phyloP scores from a whole-genome alignment of 75 land plant genomes.

The Pinus albicaulis region DNA sequence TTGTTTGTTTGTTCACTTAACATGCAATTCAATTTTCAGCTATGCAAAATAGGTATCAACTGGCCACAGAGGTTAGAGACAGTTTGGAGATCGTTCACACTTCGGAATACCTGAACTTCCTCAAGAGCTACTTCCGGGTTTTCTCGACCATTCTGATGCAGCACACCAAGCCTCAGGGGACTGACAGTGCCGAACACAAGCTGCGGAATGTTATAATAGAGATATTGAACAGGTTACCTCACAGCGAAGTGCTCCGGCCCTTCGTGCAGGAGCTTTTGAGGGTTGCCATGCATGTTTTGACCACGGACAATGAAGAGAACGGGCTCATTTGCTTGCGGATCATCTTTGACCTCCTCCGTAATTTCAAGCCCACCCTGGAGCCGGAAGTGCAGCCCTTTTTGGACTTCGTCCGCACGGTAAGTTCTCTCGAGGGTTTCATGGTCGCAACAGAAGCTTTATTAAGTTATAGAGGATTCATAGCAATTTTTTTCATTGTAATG shows the following conservation, averaged over 20 bases:
- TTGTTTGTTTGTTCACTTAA: conserved; percentile 7
- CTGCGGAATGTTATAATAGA: conserved; percentile 89
- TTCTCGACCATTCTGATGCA: conserved; percentile 74
- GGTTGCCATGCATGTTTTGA: conserved; percentile 87
- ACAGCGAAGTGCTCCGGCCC: conserved; percentile 94
- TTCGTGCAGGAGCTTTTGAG: conserved; percentile 91
- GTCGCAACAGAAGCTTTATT: no score
- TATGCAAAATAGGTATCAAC: conserved; percentile 67
- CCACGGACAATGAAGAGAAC: conserved; percentile 93
- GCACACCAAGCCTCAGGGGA: conserved; percentile 74
- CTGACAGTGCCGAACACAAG: conserved; percentile 88
- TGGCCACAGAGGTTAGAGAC: conserved; percentile 96
- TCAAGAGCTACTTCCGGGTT: conserved; percentile 90
- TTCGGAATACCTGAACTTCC: conserved; percentile 93
- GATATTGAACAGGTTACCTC: conserved; percentile 91
- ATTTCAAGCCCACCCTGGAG: conserved; percentile 88
- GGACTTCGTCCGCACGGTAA: conserved; percentile 82
- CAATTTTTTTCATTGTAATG: no score
- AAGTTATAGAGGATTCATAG: no score
- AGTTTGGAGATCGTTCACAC: conserved; percentile 95
- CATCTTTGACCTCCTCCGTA: conserved; percentile 90
- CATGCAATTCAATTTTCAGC: conserved; percentile 42
- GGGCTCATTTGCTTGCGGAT: conserved; percentile 91
- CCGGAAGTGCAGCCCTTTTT: conserved; percentile 94
- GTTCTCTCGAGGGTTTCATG: not conserved